Base-by-base conservation (phyloP, 495 filamentous ascomycete species). In the Recurvomyces mirabilis region DNA sequence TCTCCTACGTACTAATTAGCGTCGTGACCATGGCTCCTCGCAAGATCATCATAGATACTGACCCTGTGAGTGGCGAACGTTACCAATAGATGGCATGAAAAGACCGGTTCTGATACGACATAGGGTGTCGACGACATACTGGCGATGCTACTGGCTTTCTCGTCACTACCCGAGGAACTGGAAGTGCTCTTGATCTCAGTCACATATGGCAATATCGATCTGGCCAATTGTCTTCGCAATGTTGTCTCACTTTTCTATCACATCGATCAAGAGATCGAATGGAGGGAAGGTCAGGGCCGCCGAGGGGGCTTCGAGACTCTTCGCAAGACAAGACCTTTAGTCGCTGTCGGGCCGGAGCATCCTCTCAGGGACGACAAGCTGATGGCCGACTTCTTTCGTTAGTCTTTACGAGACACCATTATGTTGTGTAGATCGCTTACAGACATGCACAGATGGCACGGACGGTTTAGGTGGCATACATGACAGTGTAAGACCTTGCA, bases 401-500 rank as follows among this genome's bases (percentile, higher is more conserved):
- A 49, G 81, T 70, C 6, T 47, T 9, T 36, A 6, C 32, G 18
- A 9, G 6, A 6, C 9, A 36, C 9, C 7, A 36, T 17, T 19
- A 15, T 6, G 10, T 17, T 19, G 6, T 7, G 26, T 29, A 29
- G 17, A 36, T 36, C 32, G 32, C 10, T 7, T 32, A 38, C 19
- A 25, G 23, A 3, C 5, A 1, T 0, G 1, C 24, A 31, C 15
- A 95, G 88, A 98, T 65, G 91, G 91, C 24, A 69, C 68, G 1
- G 91, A 99, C 58, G 91, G 91, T 1, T 72, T 99, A 5, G 88
- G 86, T 19, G 84, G 83, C n/a, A 85, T 96, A 25, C 87, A 95
- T 57, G 70, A 71, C 11, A 78, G 66, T 48, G 87, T 91, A 74
- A 46, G 71, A 66, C 24, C 17, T 25, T n/a, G n/a, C n/a, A n/a